Evolutionary conservation across 2,329 filamentous ascomycete species (phyloP).

Genomic region (Parastagonospora nodorum): DNA sequence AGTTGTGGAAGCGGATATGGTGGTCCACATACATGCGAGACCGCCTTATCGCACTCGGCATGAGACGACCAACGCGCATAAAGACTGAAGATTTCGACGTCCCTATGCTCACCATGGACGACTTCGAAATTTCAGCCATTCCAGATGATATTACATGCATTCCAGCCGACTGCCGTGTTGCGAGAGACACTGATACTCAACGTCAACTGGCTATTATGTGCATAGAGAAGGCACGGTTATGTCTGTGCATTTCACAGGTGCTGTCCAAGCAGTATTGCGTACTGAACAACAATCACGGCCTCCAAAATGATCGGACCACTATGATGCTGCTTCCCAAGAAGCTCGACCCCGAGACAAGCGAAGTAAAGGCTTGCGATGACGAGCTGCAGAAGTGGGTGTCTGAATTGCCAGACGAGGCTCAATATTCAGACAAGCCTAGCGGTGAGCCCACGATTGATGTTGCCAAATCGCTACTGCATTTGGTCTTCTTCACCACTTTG

Average conservation of each 20-base stretch:
- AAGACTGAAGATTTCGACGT: constrained; percentile 94
- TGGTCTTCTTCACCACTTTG: constrained; percentile 90
- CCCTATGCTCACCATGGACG: constrained; percentile 80
- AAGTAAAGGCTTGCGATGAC: constrained; percentile 77
- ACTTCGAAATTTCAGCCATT: constrained; percentile 79
- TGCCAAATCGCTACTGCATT: constrained; percentile 85
- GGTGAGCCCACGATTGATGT: constrained; percentile 65
- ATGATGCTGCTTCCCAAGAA: constrained; percentile 95
- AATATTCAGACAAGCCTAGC: constrained; percentile 66
- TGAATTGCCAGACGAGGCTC: constrained; percentile 71
- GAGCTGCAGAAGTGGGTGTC: constrained; percentile 79
- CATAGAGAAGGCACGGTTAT: constrained; percentile 88
- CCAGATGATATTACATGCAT: constrained; percentile 71
- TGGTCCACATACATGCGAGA: constrained; percentile 98
- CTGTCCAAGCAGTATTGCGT: constrained; percentile 92
- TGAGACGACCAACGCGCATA: constrained; percentile 89
- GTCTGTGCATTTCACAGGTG: constrained; percentile 86
- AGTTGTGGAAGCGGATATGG: constrained; percentile 94
- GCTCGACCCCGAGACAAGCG: constrained; percentile 77
- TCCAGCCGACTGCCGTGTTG: constrained; percentile 69
- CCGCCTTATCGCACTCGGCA: constrained; percentile 87
- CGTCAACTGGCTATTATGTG: constrained; percentile 83
- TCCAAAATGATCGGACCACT: constrained; percentile 69
- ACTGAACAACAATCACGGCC: constrained; percentile 78
- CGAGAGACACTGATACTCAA: constrained; percentile 75